These are phyloP conservation scores for Acanthamoeba sp. DNA, from an alignment of 208 protist genomes.

Conservation along the genomic window DNA sequence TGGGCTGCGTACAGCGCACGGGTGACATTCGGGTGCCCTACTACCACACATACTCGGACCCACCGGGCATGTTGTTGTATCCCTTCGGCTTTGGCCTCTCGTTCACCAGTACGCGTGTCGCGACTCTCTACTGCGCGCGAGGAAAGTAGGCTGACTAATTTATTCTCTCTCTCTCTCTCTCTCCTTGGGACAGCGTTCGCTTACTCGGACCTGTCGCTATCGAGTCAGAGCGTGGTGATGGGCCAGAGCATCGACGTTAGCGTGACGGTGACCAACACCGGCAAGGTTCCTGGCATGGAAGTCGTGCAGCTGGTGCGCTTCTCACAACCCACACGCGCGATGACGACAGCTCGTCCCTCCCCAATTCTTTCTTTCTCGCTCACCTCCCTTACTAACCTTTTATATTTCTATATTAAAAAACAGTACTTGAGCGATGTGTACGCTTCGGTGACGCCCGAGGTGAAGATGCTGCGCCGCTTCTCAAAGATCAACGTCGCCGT, in stretches of 20 bases:
- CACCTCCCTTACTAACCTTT: neutral
- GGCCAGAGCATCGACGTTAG: constrained; percentile 16
- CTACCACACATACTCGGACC: constrained; percentile 39
- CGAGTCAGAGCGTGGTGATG: neutral
- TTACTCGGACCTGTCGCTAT: constrained; percentile 1
- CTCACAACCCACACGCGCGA: neutral
- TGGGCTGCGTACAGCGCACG: neutral
- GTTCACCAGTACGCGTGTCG: constrained; percentile 25
- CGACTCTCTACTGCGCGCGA: neutral
- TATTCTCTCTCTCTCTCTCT: constrained; percentile 41
- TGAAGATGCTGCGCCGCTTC: constrained; percentile 75
- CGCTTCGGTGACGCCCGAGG: constrained; percentile 75
- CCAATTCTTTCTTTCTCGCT: neutral
- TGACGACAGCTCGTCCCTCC: no score
- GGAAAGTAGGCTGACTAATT: no score
- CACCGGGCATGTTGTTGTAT: neutral
- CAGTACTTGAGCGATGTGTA: constrained; percentile 77
- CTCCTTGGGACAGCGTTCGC: neutral
- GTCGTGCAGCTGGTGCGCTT: constrained; percentile 43
- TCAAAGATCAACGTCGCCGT: constrained; percentile 16
- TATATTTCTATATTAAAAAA: no score
- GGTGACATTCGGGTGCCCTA: constrained; percentile 78
- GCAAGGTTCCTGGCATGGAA: constrained; percentile 42
- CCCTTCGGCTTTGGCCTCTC: constrained; percentile 65
- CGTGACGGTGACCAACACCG: constrained; percentile 56